Conservation (phyloP, 2,329 filamentous ascomycete species). For the Dothistroma pini region DNA sequence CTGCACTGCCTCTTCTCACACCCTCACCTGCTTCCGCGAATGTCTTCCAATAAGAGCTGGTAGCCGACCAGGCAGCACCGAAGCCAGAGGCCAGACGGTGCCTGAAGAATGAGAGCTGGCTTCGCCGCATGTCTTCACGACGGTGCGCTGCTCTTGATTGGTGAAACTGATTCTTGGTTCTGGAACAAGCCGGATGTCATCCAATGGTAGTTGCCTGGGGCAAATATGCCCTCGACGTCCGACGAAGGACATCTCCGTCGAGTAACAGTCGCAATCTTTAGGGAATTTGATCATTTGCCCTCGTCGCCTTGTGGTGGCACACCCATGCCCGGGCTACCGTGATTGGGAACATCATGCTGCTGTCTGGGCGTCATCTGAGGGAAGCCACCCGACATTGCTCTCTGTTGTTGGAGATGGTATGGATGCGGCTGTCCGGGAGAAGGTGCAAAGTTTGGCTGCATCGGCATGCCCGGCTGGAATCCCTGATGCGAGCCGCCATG, state of each 20-base stretch:
- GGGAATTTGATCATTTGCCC: conserved; percentile 27
- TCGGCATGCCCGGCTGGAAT: conserved; percentile 41
- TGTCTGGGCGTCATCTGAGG: conserved; percentile 36
- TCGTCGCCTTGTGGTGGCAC: conserved; percentile 27
- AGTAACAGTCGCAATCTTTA: not conserved
- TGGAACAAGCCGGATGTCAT: not conserved
- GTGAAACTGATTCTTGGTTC: not conserved
- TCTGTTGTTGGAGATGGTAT: conserved; percentile 28
- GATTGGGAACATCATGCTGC: conserved; percentile 31
- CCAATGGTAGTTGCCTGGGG: not conserved
- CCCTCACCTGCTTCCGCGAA: not conserved
- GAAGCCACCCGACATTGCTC: conserved; percentile 31
- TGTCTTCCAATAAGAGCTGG: not conserved
- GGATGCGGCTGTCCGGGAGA: conserved; percentile 27
- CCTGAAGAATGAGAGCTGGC: not conserved
- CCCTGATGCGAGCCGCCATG: conserved; percentile 93
- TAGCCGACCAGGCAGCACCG: not conserved
- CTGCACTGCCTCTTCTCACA: not conserved
- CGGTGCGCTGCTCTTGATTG: not conserved
- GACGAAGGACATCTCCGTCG: not conserved
- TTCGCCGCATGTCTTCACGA: not conserved
- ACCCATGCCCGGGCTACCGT: conserved; percentile 30
- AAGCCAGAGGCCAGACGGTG: not conserved
- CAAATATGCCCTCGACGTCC: not conserved
- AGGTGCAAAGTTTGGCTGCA: conserved; percentile 20